These are phyloP conservation scores for Funneliformis mosseae DNA, from an alignment of 192 early-diverging fungal species.

Conservation along the genomic window DNA sequence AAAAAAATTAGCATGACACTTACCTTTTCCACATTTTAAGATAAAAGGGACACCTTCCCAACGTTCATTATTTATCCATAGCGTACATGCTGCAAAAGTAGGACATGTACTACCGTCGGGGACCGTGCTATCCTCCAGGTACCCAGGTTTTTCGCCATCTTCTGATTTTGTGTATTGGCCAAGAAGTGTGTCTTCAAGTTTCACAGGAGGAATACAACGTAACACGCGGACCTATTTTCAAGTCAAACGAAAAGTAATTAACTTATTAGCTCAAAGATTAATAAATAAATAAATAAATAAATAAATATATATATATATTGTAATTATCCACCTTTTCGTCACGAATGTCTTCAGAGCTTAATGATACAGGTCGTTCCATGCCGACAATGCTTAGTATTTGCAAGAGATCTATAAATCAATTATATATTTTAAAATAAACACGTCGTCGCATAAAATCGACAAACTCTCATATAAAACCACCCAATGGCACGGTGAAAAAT, in stretches of 20 bases:
- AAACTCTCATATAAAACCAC: not conserved
- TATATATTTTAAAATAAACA: constrained; percentile 2
- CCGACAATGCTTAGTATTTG: constrained; percentile 94
- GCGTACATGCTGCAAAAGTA: constrained; percentile 87
- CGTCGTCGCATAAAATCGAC: not conserved
- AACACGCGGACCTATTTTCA: constrained; percentile 61
- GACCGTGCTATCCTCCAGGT: constrained; percentile 90
- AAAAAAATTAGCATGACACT: not conserved
- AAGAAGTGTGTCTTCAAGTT: constrained; percentile 81
- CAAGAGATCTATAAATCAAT: constrained; percentile 69
- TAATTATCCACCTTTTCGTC: constrained; percentile 81
- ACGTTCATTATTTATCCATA: constrained; percentile 92
- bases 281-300: too few species aligned
- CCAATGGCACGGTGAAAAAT: not conserved
- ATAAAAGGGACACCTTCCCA: constrained; percentile 94
- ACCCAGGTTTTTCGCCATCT: constrained; percentile 86
- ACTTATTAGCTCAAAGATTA: not conserved
- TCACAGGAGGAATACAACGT: constrained; percentile 75
- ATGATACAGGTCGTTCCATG: constrained; percentile 89
- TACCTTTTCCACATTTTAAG: constrained; percentile 85
- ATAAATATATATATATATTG: too few species aligned
- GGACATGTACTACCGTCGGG: constrained; percentile 84
- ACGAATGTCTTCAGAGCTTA: constrained; percentile 90
- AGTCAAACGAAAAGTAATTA: not conserved
- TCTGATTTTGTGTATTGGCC: constrained; percentile 86